Evolutionary conservation across 2,329 filamentous ascomycete genomes (phyloP), one percentile per base, ranked within the genome.

Genomic region (Proliferodiscus dingleyae): DNA sequence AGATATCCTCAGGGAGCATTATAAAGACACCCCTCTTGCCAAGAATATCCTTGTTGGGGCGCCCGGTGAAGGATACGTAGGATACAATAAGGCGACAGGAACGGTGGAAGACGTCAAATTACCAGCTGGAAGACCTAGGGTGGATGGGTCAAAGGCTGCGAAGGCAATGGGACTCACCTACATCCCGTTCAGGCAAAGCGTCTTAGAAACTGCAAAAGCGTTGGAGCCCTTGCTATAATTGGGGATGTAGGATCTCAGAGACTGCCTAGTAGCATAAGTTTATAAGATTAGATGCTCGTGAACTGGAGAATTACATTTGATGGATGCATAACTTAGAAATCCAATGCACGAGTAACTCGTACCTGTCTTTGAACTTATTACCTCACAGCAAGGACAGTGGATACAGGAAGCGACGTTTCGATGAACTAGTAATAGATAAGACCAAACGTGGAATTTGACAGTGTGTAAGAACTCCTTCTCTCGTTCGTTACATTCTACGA

Each of bases 1-100:
- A 4, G 70, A 73, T 58, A 63, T 73, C n/a, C 41, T 74, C 41
- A 56, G 64, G 4, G 47, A 60, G 22, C 57, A 58, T 9, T 69
- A 66, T 39, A 67, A 66, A 1, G 63, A 63, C 6, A 61, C 61
- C 3, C 45, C 47, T 30, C 46, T 54, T 37, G 46, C 34, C 4
- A 54, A 53, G 11, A 61, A 66, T 24, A 71, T 73, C 29, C 18
- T 57, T 3, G 47, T 63, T 36, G 70, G 70, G 0, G 58, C 49
- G 13, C 67, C 67, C 0, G 69, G 69, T 1, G 50, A 66, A 52
- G 69, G 68, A 1, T 73, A 72, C 55, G 28, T 43, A 1, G 58
- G 58, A 5, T 60, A 51, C 33, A 30, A 62, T 41, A 51, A 50
- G 26, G 45, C 51, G 16, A 58, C 47, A 6, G 56, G 49, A 4